Conservation (phyloP, 805 yeast species). For the Lipomyces sp. region DNA sequence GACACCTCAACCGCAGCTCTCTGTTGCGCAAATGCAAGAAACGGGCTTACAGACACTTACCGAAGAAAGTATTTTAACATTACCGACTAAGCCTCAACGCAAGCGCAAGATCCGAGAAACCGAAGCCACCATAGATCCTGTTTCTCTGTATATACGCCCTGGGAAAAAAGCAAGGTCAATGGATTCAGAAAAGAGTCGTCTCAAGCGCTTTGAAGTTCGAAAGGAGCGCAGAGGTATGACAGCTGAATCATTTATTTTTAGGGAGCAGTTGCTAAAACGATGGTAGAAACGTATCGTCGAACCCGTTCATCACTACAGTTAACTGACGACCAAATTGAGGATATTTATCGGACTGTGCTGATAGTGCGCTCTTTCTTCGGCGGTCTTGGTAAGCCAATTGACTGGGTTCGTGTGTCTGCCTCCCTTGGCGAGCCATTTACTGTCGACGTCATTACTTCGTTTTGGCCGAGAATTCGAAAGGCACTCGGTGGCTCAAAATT, state of each 20-base stretch:
- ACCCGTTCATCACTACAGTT: not conserved
- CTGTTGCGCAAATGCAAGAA: not conserved
- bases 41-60: too few relatives aligned
- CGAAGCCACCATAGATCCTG: not conserved
- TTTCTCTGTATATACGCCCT: not conserved
- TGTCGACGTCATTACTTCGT: slow-evolving; percentile 50
- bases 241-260: too few relatives aligned
- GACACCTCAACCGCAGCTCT: too few relatives aligned
- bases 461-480: slow-evolving; percentile 69
- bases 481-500: slow-evolving; percentile 59
- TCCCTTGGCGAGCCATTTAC: slow-evolving; percentile 45
- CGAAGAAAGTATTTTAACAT: too few relatives aligned
- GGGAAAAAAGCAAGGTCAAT: not conserved
- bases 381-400: slow-evolving; percentile 53
- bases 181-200: not conserved
- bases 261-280: too few relatives aligned
- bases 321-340: slow-evolving; percentile 47
- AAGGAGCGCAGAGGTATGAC: too few relatives aligned
- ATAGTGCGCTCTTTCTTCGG: slow-evolving; percentile 54
- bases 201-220: too few relatives aligned
- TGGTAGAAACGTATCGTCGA: not conserved
- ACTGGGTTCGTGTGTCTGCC: slow-evolving; percentile 59
- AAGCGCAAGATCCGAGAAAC: too few relatives aligned
- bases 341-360: slow-evolving; percentile 60
- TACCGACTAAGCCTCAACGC: too few relatives aligned